phyloP scores from a whole-genome alignment of 768 basidiomycete genomes.

The Termitomyces sp. region DNA sequence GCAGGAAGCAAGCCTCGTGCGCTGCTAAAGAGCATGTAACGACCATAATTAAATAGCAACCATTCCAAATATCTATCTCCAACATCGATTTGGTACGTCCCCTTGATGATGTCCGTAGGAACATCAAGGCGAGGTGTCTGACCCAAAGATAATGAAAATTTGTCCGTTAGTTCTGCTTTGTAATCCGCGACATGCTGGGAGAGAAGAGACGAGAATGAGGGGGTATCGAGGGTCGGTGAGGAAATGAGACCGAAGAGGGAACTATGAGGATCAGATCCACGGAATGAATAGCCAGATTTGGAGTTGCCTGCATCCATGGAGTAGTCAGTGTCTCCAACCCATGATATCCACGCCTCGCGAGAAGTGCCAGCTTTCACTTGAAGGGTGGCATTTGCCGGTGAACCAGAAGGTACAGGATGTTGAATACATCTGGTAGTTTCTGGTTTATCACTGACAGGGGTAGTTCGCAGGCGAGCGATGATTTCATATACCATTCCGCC shows the following conservation, averaged over 20 bases:
- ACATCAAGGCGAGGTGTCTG: slow-evolving; percentile 45
- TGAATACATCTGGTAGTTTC: slow-evolving; percentile 24
- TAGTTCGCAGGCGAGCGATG: slow-evolving; percentile 37
- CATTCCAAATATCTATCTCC: slow-evolving; percentile 69
- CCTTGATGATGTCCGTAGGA: slow-evolving; percentile 54
- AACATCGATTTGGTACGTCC: slow-evolving; percentile 43
- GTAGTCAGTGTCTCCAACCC: slow-evolving; percentile 74
- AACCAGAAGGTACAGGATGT: slow-evolving; percentile 22
- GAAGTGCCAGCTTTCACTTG: slow-evolving; percentile 33
- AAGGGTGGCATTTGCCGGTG: slow-evolving; percentile 39
- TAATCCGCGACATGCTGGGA: slow-evolving; percentile 48
- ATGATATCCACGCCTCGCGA: slow-evolving; percentile 57
- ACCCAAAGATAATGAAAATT: slow-evolving; percentile 55
- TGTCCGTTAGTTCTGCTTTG: slow-evolving; percentile 29
- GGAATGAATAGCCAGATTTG: slow-evolving; percentile 54
- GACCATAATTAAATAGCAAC: slow-evolving; percentile 67
- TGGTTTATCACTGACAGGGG: slow-evolving; percentile 11
- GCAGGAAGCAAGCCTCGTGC: slow-evolving; percentile 59
- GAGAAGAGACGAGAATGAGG: slow-evolving; percentile 34
- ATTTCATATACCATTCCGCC: slow-evolving; percentile 74
- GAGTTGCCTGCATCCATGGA: slow-evolving; percentile 54
- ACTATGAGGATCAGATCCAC: slow-evolving; percentile 53
- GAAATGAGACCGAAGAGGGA: slow-evolving; percentile 33
- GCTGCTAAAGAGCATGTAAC: slow-evolving; percentile 60
- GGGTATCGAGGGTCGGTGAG: slow-evolving; percentile 14